Conservation (phyloP, 257 asterid genomes). For the Solanum sejunctum region DNA sequence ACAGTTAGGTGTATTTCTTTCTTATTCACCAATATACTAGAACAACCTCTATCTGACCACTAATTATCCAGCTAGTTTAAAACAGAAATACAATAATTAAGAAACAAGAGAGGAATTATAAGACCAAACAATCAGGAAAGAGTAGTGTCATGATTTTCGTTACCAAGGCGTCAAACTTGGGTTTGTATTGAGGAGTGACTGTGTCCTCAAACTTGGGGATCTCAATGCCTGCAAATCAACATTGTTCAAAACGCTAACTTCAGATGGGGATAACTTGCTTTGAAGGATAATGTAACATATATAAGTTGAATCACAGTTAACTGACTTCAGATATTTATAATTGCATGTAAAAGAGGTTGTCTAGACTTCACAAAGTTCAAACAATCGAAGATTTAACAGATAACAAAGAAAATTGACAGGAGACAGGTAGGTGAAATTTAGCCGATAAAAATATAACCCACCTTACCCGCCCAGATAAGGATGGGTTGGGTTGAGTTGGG, state of each 20-base stretch:
- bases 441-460: not conserved
- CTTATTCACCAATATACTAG: not conserved
- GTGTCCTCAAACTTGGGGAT: conserved; percentile 77
- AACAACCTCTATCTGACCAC: not conserved
- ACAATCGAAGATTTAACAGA: not conserved
- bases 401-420: not conserved
- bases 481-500: not conserved
- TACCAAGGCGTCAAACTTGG: conserved; percentile 85
- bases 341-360: not conserved
- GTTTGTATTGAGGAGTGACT: conserved; percentile 80
- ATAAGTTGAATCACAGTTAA: not conserved
- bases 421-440: not conserved
- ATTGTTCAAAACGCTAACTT: not conserved
- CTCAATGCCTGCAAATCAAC: conserved; percentile 44
- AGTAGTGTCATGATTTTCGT: conserved; percentile 1
- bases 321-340: not conserved
- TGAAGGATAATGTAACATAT: not conserved
- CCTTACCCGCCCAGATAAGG: not conserved
- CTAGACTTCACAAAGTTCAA: not conserved
- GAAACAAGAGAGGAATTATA: not conserved
- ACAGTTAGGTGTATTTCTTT: not conserved
- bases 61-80: not conserved
- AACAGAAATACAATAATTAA: not conserved
- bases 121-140: not conserved
- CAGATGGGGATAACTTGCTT: not conserved